phyloP scores from a whole-genome alignment of 495 filamentous ascomycete species.

The Penicillium fimorum region DNA sequence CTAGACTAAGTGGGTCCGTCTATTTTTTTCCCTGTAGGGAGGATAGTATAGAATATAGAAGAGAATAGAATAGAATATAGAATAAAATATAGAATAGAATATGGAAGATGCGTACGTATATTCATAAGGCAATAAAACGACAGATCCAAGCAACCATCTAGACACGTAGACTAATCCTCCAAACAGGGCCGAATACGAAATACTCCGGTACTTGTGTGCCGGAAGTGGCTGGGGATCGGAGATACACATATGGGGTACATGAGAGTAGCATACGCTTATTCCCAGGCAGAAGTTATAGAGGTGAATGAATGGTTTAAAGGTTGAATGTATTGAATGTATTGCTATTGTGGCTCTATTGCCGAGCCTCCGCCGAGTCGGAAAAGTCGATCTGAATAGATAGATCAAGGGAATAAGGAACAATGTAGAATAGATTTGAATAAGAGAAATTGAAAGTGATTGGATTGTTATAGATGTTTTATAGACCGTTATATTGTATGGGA shows the following conservation, averaged over 20 bases:
- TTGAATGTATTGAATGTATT: neutral
- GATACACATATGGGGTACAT: neutral
- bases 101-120: neutral
- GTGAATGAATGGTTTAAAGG: neutral
- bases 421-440: neutral
- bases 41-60: neutral
- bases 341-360: neutral
- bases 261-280: neutral
- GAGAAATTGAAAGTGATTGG: neutral
- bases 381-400: neutral
- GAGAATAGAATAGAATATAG: neutral
- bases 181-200: neutral
- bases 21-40: conserved; percentile 3
- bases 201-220: neutral
- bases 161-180: neutral
- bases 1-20: conserved; percentile 1
- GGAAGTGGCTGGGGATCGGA: conserved; percentile 11
- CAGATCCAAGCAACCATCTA: neutral
- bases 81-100: neutral
- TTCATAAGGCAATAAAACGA: neutral
- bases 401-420: neutral
- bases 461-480: neutral
- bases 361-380: neutral
- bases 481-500: neutral
- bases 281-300: too few relatives aligned